A percentile compares a stretch with the other conserved stretches of the same genome.
phyloP scores from a whole-genome alignment of 192 early-diverging fungal genomes.

The Coemansia sp. region DNA sequence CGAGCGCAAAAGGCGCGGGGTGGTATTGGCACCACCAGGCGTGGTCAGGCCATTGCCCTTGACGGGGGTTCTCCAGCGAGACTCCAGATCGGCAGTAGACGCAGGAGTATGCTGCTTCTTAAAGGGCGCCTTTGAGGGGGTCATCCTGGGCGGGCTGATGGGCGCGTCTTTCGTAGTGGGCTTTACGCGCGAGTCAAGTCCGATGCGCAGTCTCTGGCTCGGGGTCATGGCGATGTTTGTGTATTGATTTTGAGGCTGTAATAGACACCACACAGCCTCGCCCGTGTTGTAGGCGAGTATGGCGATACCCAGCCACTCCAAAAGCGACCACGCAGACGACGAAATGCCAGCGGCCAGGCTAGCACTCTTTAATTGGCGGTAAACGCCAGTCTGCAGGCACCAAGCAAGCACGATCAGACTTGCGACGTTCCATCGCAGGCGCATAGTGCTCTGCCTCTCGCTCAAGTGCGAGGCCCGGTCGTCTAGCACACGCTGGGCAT shows the following conservation, averaged over 20 bases:
- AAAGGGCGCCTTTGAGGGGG: slow-evolving; percentile 17
- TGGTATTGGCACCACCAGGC: slow-evolving; percentile 4
- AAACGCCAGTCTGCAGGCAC: slow-evolving; percentile 38
- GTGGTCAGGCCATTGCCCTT: slow-evolving; percentile 1
- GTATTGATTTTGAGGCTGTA: slow-evolving; percentile 43
- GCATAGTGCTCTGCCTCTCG: slow-evolving; percentile 40
- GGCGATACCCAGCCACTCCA: slow-evolving; percentile 30
- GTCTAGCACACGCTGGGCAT: slow-evolving; percentile 46
- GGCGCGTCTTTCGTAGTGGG: slow-evolving; percentile 17
- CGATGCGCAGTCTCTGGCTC: slow-evolving; percentile 39
- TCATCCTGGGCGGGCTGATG: slow-evolving; percentile 34
- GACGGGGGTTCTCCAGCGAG: slow-evolving; percentile 30
- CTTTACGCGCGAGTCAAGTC: slow-evolving; percentile 23
- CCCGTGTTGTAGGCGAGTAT: slow-evolving; percentile 44
- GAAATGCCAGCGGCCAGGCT: slow-evolving; percentile 18
- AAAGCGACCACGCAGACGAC: slow-evolving; percentile 13
- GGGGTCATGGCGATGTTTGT: slow-evolving; percentile 35
- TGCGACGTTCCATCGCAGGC: slow-evolving; percentile 48
- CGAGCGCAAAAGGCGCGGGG: slow-evolving; percentile 29
- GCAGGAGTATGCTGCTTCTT: slow-evolving; percentile 9
- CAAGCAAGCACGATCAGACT: slow-evolving; percentile 28
- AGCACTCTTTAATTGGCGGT: slow-evolving; percentile 23
- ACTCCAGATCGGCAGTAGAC: slow-evolving; percentile 28
- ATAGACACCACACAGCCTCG: slow-evolving; percentile 46
- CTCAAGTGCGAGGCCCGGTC: slow-evolving; percentile 30